A percentile compares a stretch with the other conserved stretches of the same genome.
phyloP scores from a whole-genome alignment of 305 asterid species.

The Fraxinus angustifolia region DNA sequence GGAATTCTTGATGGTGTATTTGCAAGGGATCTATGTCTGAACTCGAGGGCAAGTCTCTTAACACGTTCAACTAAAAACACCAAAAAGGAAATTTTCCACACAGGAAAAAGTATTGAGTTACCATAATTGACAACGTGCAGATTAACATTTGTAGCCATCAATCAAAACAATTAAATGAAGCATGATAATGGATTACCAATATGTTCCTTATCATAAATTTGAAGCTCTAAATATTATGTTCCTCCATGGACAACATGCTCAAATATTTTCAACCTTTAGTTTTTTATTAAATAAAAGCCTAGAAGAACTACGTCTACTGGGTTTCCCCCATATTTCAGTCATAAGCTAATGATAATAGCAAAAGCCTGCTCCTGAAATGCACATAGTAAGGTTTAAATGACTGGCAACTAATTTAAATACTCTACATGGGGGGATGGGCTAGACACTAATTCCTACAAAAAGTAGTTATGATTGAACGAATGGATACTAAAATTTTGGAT shows the following conservation, averaged over 20 bases:
- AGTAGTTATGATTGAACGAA: background rate
- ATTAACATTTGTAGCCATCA: background rate
- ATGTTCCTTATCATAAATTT: background rate
- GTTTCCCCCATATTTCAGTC: background rate
- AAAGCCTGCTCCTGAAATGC: background rate
- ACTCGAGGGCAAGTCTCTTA: constrained; percentile 35
- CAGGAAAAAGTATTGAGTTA: background rate
- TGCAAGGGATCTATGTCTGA: constrained; percentile 31
- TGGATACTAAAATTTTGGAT: background rate
- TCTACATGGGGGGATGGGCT: background rate
- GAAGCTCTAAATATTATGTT: background rate
- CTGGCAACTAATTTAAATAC: constrained; percentile 8
- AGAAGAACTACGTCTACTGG: background rate
- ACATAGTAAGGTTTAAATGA: background rate
- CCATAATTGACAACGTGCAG: constrained; percentile 2
- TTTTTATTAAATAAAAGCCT: background rate
- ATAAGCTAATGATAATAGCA: background rate
- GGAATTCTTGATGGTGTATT: constrained; percentile 39
- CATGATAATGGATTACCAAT: background rate
- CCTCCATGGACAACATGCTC: background rate
- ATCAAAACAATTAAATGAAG: background rate
- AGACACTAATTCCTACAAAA: background rate
- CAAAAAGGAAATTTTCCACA: constrained; percentile 22
- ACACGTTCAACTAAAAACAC: constrained; percentile 40
- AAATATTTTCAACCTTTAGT: constrained; percentile 5